Percentiles rank a stretch among this genome's conserved stretches.
These are phyloP conservation scores for Glomus cerebriforme DNA, from an alignment of 192 early-diverging fungal genomes.

Conservation along the genomic window DNA sequence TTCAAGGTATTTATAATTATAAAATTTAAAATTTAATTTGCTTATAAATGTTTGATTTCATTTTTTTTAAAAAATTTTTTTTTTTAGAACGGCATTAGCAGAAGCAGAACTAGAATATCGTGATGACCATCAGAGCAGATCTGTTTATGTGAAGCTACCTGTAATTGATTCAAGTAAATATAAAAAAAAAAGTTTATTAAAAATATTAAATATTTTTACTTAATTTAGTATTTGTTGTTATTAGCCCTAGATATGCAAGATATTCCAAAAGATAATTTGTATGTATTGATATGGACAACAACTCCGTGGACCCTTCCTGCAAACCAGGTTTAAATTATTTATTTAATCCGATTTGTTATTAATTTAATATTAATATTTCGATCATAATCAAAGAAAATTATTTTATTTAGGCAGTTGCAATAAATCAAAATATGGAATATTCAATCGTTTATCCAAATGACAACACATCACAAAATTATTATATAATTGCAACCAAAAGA, in stretches of 20 bases:
- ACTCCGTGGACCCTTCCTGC: slow-evolving; percentile 84
- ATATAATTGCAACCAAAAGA: slow-evolving; percentile 50
- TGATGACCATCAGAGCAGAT: slow-evolving; percentile 69
- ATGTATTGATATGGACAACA: slow-evolving; percentile 73
- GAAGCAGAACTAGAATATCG: slow-evolving; percentile 82
- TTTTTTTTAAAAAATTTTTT: too few species aligned
- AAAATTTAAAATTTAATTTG: neutral
- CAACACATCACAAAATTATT: slow-evolving; percentile 11
- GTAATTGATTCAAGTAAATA: slow-evolving; percentile 49
- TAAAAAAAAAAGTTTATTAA: neutral
- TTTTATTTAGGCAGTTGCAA: slow-evolving; percentile 55
- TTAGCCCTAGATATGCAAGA: slow-evolving; percentile 26
- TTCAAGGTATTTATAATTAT: slow-evolving; percentile 52
- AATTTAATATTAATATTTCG: neutral
- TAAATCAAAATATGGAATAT: slow-evolving; percentile 67
- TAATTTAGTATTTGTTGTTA: neutral
- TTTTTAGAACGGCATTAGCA: slow-evolving; percentile 66
- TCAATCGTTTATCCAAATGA: slow-evolving; percentile 41
- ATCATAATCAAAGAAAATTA: neutral
- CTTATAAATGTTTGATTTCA: neutral
- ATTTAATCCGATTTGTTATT: too few species aligned
- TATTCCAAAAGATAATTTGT: slow-evolving; percentile 34
- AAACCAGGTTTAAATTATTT: slow-evolving; percentile 45
- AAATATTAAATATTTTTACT: too few species aligned
- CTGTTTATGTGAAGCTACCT: slow-evolving; percentile 70